phyloP scores from a whole-genome alignment of 176 grass and related monocot genomes.

The Paspalum notatum region DNA sequence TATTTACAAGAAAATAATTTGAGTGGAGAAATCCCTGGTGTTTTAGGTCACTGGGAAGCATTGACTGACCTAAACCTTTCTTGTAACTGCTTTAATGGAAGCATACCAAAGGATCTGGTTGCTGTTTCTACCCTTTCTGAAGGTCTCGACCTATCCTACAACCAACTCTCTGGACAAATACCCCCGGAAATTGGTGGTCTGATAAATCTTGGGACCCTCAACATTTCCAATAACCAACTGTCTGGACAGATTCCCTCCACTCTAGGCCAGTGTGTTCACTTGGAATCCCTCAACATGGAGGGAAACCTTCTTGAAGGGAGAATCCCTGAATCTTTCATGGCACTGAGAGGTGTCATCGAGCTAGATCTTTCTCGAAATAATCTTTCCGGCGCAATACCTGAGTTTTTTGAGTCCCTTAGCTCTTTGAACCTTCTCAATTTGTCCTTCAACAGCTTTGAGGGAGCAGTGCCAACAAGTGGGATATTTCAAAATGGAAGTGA shows the following conservation, averaged over 20 bases:
- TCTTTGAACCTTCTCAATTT: constrained; percentile 45
- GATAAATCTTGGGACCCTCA: constrained; percentile 10
- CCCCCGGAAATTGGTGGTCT: constrained; percentile 23
- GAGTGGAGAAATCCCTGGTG: constrained; percentile 17
- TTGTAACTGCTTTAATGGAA: constrained; percentile 36
- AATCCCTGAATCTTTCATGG: constrained; percentile 24
- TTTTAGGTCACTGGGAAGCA: constrained; percentile 26
- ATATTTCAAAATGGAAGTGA: constrained; percentile 38
- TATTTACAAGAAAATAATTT: constrained; percentile 31
- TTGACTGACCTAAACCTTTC: not conserved
- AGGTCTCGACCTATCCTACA: constrained; percentile 27
- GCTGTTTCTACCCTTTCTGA: constrained; percentile 26
- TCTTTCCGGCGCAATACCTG: constrained; percentile 36
- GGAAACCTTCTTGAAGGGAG: constrained; percentile 35
- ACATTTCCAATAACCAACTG: constrained; percentile 35
- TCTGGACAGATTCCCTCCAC: constrained; percentile 31
- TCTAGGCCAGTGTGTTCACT: constrained; percentile 26
- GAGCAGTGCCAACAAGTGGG: constrained; percentile 40
- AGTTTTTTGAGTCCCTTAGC: not conserved
- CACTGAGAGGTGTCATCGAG: constrained; percentile 1
- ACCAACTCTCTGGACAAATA: constrained; percentile 31
- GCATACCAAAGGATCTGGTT: constrained; percentile 27
- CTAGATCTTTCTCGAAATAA: constrained; percentile 43
- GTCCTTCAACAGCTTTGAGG: constrained; percentile 55
- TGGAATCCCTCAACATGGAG: constrained; percentile 29